phyloP scores from a whole-genome alignment of 768 basidiomycete species.

The Phlebiopsis flavidoalba region DNA sequence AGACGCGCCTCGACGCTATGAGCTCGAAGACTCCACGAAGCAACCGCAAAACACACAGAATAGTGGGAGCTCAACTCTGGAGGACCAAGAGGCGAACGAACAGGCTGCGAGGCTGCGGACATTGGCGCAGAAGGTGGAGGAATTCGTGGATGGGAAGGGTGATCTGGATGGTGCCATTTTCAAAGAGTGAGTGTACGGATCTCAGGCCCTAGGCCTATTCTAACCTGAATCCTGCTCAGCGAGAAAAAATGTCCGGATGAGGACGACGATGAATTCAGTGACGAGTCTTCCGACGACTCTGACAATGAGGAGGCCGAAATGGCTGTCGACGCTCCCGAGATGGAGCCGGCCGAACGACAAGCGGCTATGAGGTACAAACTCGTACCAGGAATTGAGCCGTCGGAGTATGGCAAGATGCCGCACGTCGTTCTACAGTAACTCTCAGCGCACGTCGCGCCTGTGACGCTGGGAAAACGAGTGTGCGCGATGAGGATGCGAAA shows the following conservation, averaged over 20 bases:
- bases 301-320: constrained; percentile 33
- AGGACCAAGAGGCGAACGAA: constrained; percentile 48
- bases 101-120: constrained; percentile 68
- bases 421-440: constrained; percentile 61
- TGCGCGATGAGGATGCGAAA: constrained; percentile 23
- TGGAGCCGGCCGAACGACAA: constrained; percentile 38
- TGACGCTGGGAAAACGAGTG: constrained; percentile 40
- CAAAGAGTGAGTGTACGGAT: constrained; percentile 70
- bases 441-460: constrained; percentile 58
- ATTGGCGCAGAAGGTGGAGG: constrained; percentile 80
- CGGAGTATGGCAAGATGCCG: constrained; percentile 89
- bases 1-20: constrained; percentile 69
- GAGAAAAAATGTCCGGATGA: constrained; percentile 71
- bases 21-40: constrained; percentile 42
- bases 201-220: constrained; percentile 24
- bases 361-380: constrained; percentile 72
- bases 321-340: neutral
- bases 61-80: constrained; percentile 18
- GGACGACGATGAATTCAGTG: constrained; percentile 27
- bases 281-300: constrained; percentile 22
- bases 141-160: constrained; percentile 89
- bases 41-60: constrained; percentile 27
- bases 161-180: constrained; percentile 86
- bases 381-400: constrained; percentile 71
- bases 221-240: constrained; percentile 30